phyloP scores from a whole-genome alignment of 805 yeast species.

The Blastobotrys robertii region DNA sequence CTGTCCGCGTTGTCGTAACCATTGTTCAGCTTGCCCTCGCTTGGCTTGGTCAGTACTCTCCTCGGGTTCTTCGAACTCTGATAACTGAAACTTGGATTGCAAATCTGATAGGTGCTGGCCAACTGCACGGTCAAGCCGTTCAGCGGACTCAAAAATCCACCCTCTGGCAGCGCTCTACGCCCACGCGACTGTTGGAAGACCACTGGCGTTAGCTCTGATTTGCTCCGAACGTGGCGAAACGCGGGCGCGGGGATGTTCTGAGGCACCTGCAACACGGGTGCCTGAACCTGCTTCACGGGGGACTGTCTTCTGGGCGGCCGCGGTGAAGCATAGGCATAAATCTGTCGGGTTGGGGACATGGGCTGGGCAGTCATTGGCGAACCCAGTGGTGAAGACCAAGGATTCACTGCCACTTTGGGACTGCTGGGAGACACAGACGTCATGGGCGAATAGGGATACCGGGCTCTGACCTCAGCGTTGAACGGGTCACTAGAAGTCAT shows the following conservation, averaged over 20 bases:
- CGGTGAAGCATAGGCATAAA: not conserved
- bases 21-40: constrained; percentile 68
- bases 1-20: constrained; percentile 83
- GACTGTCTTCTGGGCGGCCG: not conserved
- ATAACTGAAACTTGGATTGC: constrained; percentile 78
- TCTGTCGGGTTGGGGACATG: constrained; percentile 2
- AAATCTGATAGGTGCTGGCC: constrained; percentile 71
- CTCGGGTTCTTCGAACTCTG: constrained; percentile 80
- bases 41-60: constrained; percentile 86
- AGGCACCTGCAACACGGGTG: constrained; percentile 1
- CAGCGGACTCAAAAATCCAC: constrained; percentile 46
- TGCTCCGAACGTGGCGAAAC: constrained; percentile 26
- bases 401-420: constrained; percentile 2
- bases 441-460: constrained; percentile 4
- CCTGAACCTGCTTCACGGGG: not conserved
- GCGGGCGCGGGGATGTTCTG: constrained; percentile 21
- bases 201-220: constrained; percentile 28
- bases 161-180: constrained; percentile 30
- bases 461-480: not conserved
- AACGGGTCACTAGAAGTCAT: not conserved
- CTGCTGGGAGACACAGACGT: constrained; percentile 2
- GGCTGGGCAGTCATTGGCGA: not conserved
- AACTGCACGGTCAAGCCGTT: constrained; percentile 69
- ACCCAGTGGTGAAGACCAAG: constrained; percentile 2
- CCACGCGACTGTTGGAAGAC: constrained; percentile 21